These are phyloP conservation scores for Ichthyophthirius multifiliis DNA, from an alignment of 169 alveolate species.

Conservation along the genomic window DNA sequence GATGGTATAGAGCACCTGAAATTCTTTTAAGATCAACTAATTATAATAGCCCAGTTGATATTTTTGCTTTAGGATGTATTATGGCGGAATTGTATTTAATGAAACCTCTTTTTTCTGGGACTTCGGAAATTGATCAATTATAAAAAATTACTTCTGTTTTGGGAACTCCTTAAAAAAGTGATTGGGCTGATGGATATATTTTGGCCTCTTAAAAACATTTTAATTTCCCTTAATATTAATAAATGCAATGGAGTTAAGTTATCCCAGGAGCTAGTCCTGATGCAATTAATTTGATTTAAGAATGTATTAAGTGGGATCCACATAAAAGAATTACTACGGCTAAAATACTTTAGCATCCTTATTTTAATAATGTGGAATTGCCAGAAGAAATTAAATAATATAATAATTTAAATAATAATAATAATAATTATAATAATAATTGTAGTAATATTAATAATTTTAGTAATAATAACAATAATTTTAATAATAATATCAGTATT, in stretches of 20 bases:
- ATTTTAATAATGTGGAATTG: slow-evolving; percentile 13
- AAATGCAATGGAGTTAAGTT: slow-evolving; percentile 44
- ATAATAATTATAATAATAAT: too few relatives aligned
- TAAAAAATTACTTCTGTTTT: slow-evolving; percentile 70
- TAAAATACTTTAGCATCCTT: slow-evolving; percentile 25
- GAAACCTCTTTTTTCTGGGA: slow-evolving; percentile 76
- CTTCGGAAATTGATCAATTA: slow-evolving; percentile 73
- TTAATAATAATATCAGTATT: too few relatives aligned
- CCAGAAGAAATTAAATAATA: not conserved
- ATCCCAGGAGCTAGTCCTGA: slow-evolving; percentile 41
- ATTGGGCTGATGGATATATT: slow-evolving; percentile 83
- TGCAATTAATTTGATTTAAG: slow-evolving; percentile 14
- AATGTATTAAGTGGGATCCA: slow-evolving; percentile 22
- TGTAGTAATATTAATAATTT: too few relatives aligned
- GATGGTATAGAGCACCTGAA: slow-evolving; percentile 89
- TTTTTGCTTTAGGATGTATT: slow-evolving; percentile 75
- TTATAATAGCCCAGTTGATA: slow-evolving; percentile 76
- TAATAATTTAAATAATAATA: too few relatives aligned
- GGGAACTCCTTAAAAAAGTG: slow-evolving; percentile 80
- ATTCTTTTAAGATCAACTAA: slow-evolving; percentile 64
- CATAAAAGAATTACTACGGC: slow-evolving; percentile 17
- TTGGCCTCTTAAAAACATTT: slow-evolving; percentile 62
- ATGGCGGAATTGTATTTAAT: slow-evolving; percentile 60
- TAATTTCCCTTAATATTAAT: slow-evolving; percentile 62
- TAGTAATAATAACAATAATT: too few relatives aligned